phyloP scores from a whole-genome alignment of 192 early-diverging fungal species.

The Backusella luteola region DNA sequence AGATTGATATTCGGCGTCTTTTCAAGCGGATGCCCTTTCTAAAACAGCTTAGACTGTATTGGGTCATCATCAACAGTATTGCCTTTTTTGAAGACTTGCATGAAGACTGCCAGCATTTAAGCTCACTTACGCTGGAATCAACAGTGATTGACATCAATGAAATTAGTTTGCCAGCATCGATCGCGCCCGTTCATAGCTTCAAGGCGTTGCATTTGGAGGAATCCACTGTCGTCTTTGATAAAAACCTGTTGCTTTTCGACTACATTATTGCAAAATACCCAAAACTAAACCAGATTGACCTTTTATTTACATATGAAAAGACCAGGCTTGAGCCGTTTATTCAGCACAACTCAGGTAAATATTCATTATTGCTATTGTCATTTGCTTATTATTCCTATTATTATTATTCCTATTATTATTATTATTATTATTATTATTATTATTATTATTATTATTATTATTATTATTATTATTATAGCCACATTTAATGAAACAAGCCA shows the following conservation, averaged over 20 bases:
- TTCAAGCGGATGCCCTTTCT: not conserved
- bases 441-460: not conserved
- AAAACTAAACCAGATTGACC: not conserved
- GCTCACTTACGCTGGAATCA: not conserved
- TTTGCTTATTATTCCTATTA: not conserved
- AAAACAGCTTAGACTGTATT: not conserved
- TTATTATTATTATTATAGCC: not conserved
- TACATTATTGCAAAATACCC: not conserved
- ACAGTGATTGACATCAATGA: not conserved
- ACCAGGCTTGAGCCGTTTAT: not conserved
- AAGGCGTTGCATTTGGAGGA: not conserved
- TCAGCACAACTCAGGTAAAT: not conserved
- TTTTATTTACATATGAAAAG: not conserved
- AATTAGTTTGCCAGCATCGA: not conserved
- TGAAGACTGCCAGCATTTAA: not conserved
- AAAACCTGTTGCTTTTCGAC: not conserved
- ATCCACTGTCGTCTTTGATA: not conserved
- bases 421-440: not conserved
- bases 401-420: not conserved
- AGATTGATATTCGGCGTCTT: not conserved
- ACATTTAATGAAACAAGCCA: not conserved
- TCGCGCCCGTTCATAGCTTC: not conserved
- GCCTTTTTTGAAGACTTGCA: not conserved
- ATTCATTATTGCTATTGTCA: no score
- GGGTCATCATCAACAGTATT: not conserved